Base-by-base conservation (phyloP, 2,329 filamentous ascomycete genomes). In the Westerdykella sp. region DNA sequence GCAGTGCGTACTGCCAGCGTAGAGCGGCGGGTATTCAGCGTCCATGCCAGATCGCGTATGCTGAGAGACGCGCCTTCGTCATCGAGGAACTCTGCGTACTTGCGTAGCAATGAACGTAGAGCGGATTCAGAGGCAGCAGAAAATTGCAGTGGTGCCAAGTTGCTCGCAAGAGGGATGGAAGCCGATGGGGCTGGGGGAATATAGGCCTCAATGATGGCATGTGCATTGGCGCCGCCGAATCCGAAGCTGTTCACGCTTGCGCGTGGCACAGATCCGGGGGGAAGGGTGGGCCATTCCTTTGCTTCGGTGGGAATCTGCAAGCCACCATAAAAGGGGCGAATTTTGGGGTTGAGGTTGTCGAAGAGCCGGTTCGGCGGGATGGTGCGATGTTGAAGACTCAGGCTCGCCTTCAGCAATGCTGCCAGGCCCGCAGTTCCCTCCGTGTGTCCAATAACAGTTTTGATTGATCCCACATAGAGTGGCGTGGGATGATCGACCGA, bases 371-470 rank as follows among this genome's bases (percentile, higher is more conserved):
- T 65, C 14, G 57, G 53, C 2, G 63, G 64, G 13, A 67, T 48
- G 1, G 42, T 49, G 5, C 46, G 45, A 47, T 68, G 45, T 45
- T 67, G 59, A 14, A 73, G 47, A 0, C 67, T 62, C 28, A 71
- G 46, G 0, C 59, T 55, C 2, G 60, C 65, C 40, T 69, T 69
- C 7, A 71, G 47, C n/a, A 72, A 18, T 3, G 60, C 63, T 9
- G 63, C 63, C 0, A 71, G 41, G 14, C 68, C 69, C 5, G 66
- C 63, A 2, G 64, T 57, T 6, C 63, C 68, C 50, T 73, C 67
- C 1, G 62, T 60, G 44, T 73, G 70, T 1, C 70, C 70, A 30
- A 73, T 56, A 16, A 70, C 63, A 55, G 59, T 72, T 66, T 51
- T 63, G 15, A 63, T 53, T 0, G 49, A 55, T 3, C 59, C 59